phyloP scores from a whole-genome alignment of 2,329 filamentous ascomycete species.

The Trichoderma asperellum region DNA sequence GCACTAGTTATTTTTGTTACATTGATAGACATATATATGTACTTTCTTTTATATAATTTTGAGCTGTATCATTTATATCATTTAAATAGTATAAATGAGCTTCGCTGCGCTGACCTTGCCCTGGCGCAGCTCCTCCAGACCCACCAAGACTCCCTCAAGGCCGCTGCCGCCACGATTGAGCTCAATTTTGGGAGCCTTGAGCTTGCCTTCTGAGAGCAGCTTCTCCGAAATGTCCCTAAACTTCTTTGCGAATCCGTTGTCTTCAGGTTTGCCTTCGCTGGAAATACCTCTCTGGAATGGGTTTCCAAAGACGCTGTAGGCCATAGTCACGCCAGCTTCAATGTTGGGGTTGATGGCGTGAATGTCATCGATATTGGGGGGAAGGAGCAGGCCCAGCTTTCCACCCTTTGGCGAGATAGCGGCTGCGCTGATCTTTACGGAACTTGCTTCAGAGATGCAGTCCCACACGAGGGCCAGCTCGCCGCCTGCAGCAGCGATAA shows the following conservation, averaged over 20 bases:
- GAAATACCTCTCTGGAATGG: slow-evolving; percentile 34
- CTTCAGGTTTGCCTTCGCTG: slow-evolving; percentile 35
- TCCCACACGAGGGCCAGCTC: slow-evolving; percentile 25
- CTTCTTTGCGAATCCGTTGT: slow-evolving; percentile 43
- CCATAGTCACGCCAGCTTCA: slow-evolving; percentile 43
- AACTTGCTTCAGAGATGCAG: neutral
- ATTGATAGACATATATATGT: neutral
- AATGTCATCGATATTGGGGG: slow-evolving; percentile 38
- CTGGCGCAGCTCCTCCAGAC: slow-evolving; percentile 35
- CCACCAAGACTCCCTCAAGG: slow-evolving; percentile 36
- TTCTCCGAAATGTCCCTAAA: slow-evolving; percentile 43
- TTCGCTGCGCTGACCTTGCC: slow-evolving; percentile 23
- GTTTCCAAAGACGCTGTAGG: slow-evolving; percentile 48
- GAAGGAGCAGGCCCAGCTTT: slow-evolving; percentile 48
- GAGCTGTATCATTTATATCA: neutral
- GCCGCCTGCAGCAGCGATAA: slow-evolving; percentile 33
- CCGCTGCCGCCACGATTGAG: slow-evolving; percentile 34
- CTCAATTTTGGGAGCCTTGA: slow-evolving; percentile 43
- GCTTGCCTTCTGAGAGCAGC: slow-evolving; percentile 43
- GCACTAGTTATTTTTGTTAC: neutral
- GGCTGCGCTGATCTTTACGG: slow-evolving; percentile 40
- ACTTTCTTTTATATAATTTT: neutral
- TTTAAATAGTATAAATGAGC: slow-evolving; percentile 23
- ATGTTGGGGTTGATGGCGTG: slow-evolving; percentile 36
- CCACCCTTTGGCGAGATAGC: slow-evolving; percentile 38